Percentiles rank a stretch among this genome's conserved stretches.
These are phyloP conservation scores for Aspergillus baeticus DNA, from an alignment of 495 filamentous ascomycete species.

Conservation along the genomic window DNA sequence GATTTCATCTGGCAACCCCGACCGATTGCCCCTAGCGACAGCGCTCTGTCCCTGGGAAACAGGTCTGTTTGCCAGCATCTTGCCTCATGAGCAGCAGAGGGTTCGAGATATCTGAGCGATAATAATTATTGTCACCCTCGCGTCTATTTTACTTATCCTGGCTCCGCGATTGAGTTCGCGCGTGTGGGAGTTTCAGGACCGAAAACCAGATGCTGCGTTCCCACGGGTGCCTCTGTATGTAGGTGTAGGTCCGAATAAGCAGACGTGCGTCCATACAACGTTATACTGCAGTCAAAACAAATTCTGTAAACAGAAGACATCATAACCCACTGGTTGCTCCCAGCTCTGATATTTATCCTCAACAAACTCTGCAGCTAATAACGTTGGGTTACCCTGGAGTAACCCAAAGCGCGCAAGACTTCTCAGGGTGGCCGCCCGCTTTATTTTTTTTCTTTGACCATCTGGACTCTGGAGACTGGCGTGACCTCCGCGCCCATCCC, in stretches of 20 bases:
- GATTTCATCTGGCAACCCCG: slow-evolving; percentile 6
- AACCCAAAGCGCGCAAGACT: neutral
- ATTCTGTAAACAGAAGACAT: neutral
- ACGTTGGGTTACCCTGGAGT: neutral
- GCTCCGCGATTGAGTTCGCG: neutral
- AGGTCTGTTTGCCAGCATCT: too few species aligned
- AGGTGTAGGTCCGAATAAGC: neutral
- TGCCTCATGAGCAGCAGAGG: too few species aligned
- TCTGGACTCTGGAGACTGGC: slow-evolving; percentile 7
- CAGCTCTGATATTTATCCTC: neutral
- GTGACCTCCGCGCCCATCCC: slow-evolving; percentile 8
- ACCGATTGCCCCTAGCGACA: slow-evolving; percentile 26
- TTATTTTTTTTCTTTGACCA: slow-evolving; percentile 9
- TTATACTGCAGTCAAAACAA: slow-evolving; percentile 6
- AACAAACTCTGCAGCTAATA: neutral
- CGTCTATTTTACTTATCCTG: neutral
- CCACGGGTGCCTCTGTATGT: neutral
- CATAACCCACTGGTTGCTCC: neutral
- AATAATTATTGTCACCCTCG: neutral
- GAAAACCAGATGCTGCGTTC: neutral
- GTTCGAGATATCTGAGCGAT: neutral
- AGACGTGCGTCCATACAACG: neutral
- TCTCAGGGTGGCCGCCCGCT: neutral
- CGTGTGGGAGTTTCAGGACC: neutral
- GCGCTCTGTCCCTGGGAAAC: neutral